phyloP scores from a whole-genome alignment of 1,284 basidiomycete genomes.

The Schizophyllum amplum region DNA sequence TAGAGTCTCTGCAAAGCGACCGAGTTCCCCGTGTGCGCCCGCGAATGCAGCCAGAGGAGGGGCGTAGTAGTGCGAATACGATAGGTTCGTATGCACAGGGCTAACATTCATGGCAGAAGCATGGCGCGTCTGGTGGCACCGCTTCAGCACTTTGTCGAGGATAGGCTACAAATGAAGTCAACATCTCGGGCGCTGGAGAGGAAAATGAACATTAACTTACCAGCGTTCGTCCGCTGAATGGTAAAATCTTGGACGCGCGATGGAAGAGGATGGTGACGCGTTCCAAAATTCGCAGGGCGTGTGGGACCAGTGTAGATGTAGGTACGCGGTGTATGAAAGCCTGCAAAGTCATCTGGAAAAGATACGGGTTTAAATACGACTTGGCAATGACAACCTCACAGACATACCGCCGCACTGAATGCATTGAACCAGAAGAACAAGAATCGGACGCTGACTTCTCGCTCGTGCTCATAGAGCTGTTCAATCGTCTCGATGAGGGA shows the following conservation, averaged over 20 bases:
- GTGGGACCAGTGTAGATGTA: conserved; percentile 39
- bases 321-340: conserved; percentile 47
- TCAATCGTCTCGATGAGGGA: conserved; percentile 55
- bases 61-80: conserved; percentile 5
- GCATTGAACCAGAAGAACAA: conserved; percentile 75
- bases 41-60: conserved; percentile 25
- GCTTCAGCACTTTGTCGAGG: conserved; percentile 40
- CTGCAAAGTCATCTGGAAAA: conserved; percentile 52
- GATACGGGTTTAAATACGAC: not conserved
- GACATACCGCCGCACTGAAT: conserved; percentile 66
- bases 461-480: conserved; percentile 51
- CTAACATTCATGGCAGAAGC: conserved; percentile 14
- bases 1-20: conserved; percentile 21
- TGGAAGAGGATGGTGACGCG: conserved; percentile 37
- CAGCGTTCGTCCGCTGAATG: conserved; percentile 41
- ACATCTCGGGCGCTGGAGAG: not conserved
- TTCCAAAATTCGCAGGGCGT: conserved; percentile 45
- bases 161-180: conserved; percentile 29
- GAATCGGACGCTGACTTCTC: conserved; percentile 56
- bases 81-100: conserved; percentile 8
- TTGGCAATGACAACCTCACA: not conserved
- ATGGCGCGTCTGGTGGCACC: conserved; percentile 30
- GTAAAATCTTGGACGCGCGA: conserved; percentile 36
- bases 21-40: conserved; percentile 24
- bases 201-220: conserved; percentile 21